Evolutionary conservation across 257 asterid genomes (phyloP), one percentile per base, ranked within the genome.

Genomic region (Penstemon eatonii): DNA sequence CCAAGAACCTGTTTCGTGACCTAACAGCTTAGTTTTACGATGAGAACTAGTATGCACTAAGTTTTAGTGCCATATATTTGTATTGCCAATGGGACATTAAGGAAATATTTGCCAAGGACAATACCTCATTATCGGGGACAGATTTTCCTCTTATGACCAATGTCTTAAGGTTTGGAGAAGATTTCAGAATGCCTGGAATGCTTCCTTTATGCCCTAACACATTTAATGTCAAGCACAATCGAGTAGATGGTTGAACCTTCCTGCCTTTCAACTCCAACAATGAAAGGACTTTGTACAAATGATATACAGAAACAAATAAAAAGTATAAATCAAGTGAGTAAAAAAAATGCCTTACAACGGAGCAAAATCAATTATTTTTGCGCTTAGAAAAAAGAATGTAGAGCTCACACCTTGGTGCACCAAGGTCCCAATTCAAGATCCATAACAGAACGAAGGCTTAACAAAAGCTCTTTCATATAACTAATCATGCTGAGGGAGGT

Each of bases 121-220:
- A 15, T 49, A 70, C 75, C 63, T 10, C 33, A 25, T 25, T 18
- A n/a, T 50, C 0, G 10, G 7, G 9, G 40, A 11, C 8, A 15
- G 5, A 5, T 1, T 15, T 8, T 25, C 57, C 61, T 0, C n/a
- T 19, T 44, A 76, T 18, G 69, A 52, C 25, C 61, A 76, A 52
- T 6, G 25, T 70, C 69, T 70, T 33, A 12, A 70, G 60, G 36
- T 59, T 12, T 44, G 73, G 76, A 12, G 80, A 76, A 60, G 66
- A 64, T 66, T 59, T 45, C 46, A 76, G 70, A 58, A 76, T 69
- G 19, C 62, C 61, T 45, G 71, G 43, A 39, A 68, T 54, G 61
- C 62, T 56, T 13, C 6, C n/a, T 10, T 9, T 10, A 6, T 49
- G 54, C 54, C 54, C n/a, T 15, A n/a, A 49, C 0, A 4, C 54